These are phyloP conservation scores for Tilletiopsis washingtonensis DNA, from an alignment of 1,284 basidiomycete species.

Conservation along the genomic window DNA sequence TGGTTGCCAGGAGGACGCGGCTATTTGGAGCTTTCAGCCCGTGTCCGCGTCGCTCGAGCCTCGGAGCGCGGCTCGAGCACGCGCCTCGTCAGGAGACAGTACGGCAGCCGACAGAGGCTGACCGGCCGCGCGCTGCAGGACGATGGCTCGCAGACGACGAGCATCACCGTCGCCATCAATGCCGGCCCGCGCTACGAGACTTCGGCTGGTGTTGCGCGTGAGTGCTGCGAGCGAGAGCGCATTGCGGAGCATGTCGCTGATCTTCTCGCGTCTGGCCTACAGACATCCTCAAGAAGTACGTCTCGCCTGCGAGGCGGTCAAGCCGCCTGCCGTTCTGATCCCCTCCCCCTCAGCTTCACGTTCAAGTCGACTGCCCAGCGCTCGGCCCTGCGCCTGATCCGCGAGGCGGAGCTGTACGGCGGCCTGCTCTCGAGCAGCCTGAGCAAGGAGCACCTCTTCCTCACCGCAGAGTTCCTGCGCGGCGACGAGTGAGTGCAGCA, in stretches of 20 bases:
- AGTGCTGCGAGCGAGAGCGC: background rate
- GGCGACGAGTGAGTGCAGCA: conserved; percentile 88
- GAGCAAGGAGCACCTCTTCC: conserved; percentile 78
- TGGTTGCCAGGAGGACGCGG: too few relatives aligned
- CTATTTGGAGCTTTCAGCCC: background rate
- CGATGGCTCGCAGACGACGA: conserved; percentile 33
- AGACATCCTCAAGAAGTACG: conserved; percentile 27
- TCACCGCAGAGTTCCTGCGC: conserved; percentile 88
- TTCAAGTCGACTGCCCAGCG: conserved; percentile 51
- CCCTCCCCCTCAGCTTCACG: conserved; percentile 14
- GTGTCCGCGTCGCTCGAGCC: background rate
- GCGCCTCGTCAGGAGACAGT: too few relatives aligned
- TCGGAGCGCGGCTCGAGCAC: too few relatives aligned
- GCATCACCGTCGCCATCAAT: conserved; percentile 38
- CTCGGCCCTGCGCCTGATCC: conserved; percentile 80
- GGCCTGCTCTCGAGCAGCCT: conserved; percentile 81
- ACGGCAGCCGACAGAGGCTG: too few relatives aligned
- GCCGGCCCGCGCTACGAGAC: conserved; percentile 38
- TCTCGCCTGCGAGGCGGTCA: background rate
- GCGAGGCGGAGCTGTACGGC: conserved; percentile 89
- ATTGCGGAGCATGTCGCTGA: background rate
- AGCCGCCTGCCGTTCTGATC: background rate
- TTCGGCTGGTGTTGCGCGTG: conserved; percentile 32
- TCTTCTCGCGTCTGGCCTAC: background rate
- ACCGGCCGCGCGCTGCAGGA: conserved; percentile 10